Evolutionary conservation across 2,329 filamentous ascomycete species (phyloP).

Genomic region (Stachybotrys echinatus): DNA sequence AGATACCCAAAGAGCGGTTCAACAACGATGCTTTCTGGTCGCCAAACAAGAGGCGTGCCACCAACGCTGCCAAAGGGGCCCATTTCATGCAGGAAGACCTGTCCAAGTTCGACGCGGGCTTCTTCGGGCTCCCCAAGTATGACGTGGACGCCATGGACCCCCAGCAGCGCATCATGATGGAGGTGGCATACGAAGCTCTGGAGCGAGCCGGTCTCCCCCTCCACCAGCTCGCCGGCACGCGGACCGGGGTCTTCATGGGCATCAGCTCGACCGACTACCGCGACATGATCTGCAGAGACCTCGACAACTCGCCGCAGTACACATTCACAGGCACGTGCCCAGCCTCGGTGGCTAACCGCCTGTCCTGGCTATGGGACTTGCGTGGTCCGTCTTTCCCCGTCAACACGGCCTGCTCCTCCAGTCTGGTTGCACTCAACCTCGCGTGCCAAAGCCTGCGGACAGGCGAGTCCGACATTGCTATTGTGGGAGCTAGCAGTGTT

Average conservation of each 20-base stretch:
- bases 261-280: constrained; percentile 21
- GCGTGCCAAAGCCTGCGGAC: constrained; percentile 18
- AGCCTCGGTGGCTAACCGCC: constrained; percentile 44
- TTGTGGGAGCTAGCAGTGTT: constrained; percentile 15
- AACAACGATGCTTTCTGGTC: constrained; percentile 34
- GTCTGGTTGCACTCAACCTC: constrained; percentile 41
- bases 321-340: constrained; percentile 20
- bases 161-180: constrained; percentile 22
- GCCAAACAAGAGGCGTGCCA: constrained; percentile 16
- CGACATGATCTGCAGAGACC: constrained; percentile 16
- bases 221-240: constrained; percentile 13
- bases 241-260: constrained; percentile 23
- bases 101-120: constrained; percentile 10
- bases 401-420: constrained; percentile 45
- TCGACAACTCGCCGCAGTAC: constrained; percentile 27
- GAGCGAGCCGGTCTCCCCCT: constrained; percentile 26
- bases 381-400: constrained; percentile 44
- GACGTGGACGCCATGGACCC: constrained; percentile 20
- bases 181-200: constrained; percentile 20
- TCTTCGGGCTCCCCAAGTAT: constrained; percentile 13
- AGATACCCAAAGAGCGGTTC: constrained; percentile 39
- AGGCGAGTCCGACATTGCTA: constrained; percentile 12
- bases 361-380: constrained; percentile 50
- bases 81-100: constrained; percentile 21
- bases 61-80: constrained; percentile 11